These are phyloP conservation scores for Eudorina sp. DNA, from an alignment of 139 green algal genomes.

Conservation along the genomic window DNA sequence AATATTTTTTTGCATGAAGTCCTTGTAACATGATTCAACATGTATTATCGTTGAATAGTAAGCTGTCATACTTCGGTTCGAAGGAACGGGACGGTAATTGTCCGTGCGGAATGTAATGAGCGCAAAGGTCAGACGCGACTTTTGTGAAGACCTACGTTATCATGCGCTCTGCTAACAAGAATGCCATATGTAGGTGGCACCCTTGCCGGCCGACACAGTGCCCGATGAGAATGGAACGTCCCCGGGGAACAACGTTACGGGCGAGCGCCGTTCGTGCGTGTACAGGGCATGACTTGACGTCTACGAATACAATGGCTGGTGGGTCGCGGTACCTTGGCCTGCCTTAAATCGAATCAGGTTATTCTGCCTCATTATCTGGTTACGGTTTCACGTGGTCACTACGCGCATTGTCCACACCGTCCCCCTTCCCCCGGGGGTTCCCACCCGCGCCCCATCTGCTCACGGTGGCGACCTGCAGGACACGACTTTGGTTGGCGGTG, in stretches of 20 bases:
- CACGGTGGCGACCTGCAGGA: not conserved
- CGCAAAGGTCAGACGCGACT: not conserved
- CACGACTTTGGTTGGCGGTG: not conserved
- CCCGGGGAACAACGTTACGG: not conserved
- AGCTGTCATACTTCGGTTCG: not conserved
- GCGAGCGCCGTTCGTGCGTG: not conserved
- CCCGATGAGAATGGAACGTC: not conserved
- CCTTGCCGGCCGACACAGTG: not conserved
- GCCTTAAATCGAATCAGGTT: too few relatives aligned
- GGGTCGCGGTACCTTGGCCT: too few relatives aligned
- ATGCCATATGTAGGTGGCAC: conserved; percentile 1
- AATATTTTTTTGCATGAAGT: too few relatives aligned
- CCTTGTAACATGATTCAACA: not conserved
- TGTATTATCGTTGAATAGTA: not conserved
- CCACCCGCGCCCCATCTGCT: not conserved
- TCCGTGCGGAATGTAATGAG: not conserved
- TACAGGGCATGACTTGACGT: conserved; percentile 8
- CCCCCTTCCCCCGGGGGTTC: not conserved
- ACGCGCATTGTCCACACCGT: not conserved
- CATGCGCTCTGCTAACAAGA: too few relatives aligned
- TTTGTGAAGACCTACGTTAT: not conserved
- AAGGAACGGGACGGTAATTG: not conserved
- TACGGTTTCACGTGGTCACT: not conserved
- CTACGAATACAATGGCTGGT: conserved; percentile 16
- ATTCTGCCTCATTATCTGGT: not conserved